These are phyloP conservation scores for Trametes meyenii DNA, from an alignment of 768 basidiomycete genomes.

Conservation along the genomic window DNA sequence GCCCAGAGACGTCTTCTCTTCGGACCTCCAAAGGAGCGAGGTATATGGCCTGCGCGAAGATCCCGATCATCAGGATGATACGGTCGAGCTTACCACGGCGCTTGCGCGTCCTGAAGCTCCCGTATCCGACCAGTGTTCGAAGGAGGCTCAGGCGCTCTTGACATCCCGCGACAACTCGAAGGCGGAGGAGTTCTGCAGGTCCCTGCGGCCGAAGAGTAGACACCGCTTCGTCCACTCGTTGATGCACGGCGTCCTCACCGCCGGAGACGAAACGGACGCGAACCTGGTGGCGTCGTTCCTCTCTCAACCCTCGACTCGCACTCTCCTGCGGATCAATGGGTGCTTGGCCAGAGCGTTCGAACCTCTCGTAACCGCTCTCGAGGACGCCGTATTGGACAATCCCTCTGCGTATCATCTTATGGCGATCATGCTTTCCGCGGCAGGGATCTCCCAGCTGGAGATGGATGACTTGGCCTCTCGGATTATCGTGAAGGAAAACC, in stretches of 20 bases:
- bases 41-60: conserved; percentile 27
- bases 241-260: conserved; percentile 42
- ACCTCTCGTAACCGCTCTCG: conserved; percentile 40
- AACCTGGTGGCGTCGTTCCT: conserved; percentile 43
- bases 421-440: conserved; percentile 40
- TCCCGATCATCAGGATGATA: conserved; percentile 7
- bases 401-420: conserved; percentile 48
- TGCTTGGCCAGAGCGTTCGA: conserved; percentile 40
- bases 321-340: conserved; percentile 32
- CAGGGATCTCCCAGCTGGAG: background rate
- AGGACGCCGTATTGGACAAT: conserved; percentile 51
- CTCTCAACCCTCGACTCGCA: conserved; percentile 37
- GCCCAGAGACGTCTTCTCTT: conserved; percentile 31
- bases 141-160: conserved; percentile 28
- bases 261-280: conserved; percentile 44
- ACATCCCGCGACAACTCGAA: conserved; percentile 44
- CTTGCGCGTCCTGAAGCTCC: background rate
- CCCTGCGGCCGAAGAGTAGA: conserved; percentile 41
- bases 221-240: conserved; percentile 41
- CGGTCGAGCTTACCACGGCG: conserved; percentile 1
- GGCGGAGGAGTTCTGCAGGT: conserved; percentile 46
- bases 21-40: conserved; percentile 24
- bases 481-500: conserved; percentile 9
- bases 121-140: background rate
- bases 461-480: conserved; percentile 17